phyloP scores from a whole-genome alignment of 208 protist genomes.

The Acanthamoeba castellanii region DNA sequence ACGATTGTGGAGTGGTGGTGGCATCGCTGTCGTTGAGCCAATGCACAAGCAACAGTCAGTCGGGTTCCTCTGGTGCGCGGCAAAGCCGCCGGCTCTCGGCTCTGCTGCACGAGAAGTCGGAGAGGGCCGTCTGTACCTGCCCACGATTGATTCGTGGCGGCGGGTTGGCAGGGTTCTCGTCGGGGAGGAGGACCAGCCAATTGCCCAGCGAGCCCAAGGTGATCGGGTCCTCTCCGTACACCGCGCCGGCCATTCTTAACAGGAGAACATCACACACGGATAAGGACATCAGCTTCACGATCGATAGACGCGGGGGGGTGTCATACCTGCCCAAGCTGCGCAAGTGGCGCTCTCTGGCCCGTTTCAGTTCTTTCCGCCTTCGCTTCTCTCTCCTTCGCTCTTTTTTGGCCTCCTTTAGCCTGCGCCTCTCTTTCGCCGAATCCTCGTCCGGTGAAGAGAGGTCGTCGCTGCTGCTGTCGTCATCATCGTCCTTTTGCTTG shows the following conservation, averaged over 20 bases:
- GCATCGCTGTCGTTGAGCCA: neutral
- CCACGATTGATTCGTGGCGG: slow-evolving; percentile 40
- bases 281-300: neutral
- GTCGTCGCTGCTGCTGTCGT: neutral
- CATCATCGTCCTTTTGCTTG: too few species aligned
- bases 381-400: neutral
- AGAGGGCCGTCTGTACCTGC: neutral
- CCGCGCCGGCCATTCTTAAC: slow-evolving; percentile 22
- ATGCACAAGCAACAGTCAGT: neutral
- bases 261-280: neutral
- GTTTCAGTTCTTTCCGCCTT: neutral
- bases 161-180: slow-evolving; percentile 45
- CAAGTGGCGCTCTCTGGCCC: neutral
- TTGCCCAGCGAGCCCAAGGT: slow-evolving; percentile 46
- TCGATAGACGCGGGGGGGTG: neutral
- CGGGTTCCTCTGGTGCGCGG: neutral
- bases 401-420: neutral
- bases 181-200: slow-evolving; percentile 63
- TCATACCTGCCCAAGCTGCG: neutral
- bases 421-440: neutral
- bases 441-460: neutral
- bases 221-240: slow-evolving; percentile 18
- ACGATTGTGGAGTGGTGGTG: slow-evolving; percentile 64
- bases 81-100: neutral
- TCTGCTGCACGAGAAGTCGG: too few species aligned